Percentiles rank a stretch among this genome's conserved stretches.
Conservation (phyloP, 75 land plant genomes). For the Cryptomeria japonica region DNA sequence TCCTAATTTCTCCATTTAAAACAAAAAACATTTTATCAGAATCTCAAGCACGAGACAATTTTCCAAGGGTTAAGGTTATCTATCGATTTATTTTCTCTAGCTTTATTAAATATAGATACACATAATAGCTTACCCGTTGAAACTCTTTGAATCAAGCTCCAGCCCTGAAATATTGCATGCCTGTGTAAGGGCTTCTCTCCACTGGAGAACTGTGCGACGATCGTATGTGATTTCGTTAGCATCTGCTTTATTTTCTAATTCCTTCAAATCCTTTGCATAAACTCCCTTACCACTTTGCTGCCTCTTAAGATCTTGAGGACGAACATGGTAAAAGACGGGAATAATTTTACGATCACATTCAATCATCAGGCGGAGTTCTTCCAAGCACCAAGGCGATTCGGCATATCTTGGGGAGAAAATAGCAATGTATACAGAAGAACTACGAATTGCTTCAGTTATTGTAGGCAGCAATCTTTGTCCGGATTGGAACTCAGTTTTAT, state of each 20-base stretch:
- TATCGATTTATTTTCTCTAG: too few relatives aligned
- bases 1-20: background rate
- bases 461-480: background rate
- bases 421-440: background rate
- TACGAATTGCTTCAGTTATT: background rate
- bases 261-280: background rate
- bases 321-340: background rate
- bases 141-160: background rate
- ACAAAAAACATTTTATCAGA: background rate
- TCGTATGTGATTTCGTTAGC: background rate
- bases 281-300: background rate
- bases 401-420: slow-evolving; percentile 4
- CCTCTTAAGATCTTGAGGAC: background rate
- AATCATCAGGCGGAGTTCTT: background rate
- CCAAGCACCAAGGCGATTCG: background rate
- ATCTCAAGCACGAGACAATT: background rate
- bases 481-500: background rate
- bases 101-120: too few relatives aligned
- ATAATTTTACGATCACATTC: background rate
- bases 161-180: background rate
- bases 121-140: background rate
- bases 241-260: background rate
- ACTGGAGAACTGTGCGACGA: background rate
- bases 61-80: too few relatives aligned
- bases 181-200: background rate